Evolutionary conservation across 495 filamentous ascomycete genomes (phyloP).

Genomic region (Neurospora sp.): DNA sequence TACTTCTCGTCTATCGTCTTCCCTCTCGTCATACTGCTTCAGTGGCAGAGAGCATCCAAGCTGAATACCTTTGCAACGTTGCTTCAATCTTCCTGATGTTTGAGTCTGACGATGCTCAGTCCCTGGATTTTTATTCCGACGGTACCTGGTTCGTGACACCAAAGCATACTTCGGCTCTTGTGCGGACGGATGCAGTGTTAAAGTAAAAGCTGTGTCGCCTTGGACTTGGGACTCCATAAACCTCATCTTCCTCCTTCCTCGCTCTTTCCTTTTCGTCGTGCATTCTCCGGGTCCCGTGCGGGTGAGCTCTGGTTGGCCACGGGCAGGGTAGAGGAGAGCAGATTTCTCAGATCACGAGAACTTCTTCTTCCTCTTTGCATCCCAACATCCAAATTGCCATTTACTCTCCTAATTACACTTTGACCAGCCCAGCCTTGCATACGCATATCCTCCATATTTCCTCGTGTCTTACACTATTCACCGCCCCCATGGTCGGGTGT

Average conservation of each 20-base stretch:
- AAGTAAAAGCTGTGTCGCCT: background rate
- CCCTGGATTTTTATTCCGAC: background rate
- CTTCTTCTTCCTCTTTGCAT: background rate
- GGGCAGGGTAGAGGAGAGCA: background rate
- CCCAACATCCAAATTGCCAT: background rate
- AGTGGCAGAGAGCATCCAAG: background rate
- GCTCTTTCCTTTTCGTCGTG: background rate
- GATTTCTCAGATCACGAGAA: background rate
- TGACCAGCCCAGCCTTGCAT: background rate
- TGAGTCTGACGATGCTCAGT: background rate
- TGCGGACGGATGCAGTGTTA: background rate
- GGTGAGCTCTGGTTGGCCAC: background rate
- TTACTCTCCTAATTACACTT: no score
- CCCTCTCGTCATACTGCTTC: background rate
- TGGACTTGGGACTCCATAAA: background rate
- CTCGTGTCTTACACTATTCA: background rate
- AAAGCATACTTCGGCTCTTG: background rate
- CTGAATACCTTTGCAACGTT: background rate
- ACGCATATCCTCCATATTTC: background rate
- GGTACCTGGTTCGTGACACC: background rate
- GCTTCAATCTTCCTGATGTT: background rate
- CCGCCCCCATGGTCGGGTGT: background rate
- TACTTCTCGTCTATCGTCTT: background rate
- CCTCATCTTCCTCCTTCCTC: background rate
- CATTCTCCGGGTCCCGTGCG: background rate